Evolutionary conservation across 306 rosid genomes (phyloP).

Genomic region (Citrullus amarus): DNA sequence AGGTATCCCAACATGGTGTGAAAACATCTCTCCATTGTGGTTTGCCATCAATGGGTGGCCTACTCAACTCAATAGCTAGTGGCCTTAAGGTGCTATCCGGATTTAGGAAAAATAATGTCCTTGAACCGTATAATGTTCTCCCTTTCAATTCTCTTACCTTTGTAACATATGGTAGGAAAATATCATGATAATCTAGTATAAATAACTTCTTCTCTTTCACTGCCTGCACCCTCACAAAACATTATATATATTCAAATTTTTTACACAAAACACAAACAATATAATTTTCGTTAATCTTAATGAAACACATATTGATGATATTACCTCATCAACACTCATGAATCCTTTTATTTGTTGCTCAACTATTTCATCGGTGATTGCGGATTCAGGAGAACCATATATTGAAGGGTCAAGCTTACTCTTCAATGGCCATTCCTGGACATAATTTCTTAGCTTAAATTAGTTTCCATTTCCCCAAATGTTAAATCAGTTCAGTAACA

Average conservation of each 20-base stretch:
- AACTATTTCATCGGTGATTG: slow-evolving; percentile 43
- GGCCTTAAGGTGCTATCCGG: neutral
- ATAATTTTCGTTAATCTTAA: neutral
- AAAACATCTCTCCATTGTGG: neutral
- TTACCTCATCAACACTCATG: slow-evolving; percentile 33
- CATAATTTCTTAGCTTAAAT: neutral
- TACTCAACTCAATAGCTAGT: neutral
- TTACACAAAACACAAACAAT: too few relatives aligned
- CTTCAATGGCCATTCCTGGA: slow-evolving; percentile 82
- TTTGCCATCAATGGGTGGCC: neutral
- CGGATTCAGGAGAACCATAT: slow-evolving; percentile 65
- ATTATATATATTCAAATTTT: too few relatives aligned
- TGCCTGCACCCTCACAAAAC: neutral
- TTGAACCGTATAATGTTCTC: neutral
- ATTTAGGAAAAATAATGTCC: neutral
- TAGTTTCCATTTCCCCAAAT: too few relatives aligned
- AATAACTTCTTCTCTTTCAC: neutral
- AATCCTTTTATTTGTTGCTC: slow-evolving; percentile 49
- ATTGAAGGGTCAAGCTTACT: slow-evolving; percentile 52
- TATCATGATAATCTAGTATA: neutral
- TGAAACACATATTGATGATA: neutral
- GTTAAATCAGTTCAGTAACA: too few relatives aligned
- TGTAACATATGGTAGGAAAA: neutral
- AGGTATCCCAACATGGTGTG: slow-evolving; percentile 8
- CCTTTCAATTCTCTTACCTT: neutral